Base-by-base conservation (phyloP, 139 green algal species). In the Micractinium conductrix region DNA sequence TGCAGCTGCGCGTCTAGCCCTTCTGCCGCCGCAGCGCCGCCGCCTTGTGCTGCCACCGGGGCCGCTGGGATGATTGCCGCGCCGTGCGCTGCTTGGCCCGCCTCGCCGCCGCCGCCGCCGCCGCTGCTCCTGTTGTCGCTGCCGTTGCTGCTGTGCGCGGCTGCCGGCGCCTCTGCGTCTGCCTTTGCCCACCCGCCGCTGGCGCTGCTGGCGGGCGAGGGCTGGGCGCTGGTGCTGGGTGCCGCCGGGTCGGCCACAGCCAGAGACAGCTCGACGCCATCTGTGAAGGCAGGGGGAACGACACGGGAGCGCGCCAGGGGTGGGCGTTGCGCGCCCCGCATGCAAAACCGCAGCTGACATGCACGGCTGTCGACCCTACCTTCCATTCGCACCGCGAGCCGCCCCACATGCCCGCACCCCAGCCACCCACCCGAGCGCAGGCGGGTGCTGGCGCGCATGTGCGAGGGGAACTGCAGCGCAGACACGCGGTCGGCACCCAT, bases 401-500 rank as follows among this genome's bases (percentile, higher is more conserved):
- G n/a, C n/a, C n/a, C n/a, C n/a, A n/a, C n/a, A n/a, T n/a, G n/a
- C n/a, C n/a, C n/a, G n/a, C n/a, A n/a, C n/a, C n/a, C n/a, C n/a
- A n/a, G n/a, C n/a, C n/a, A n/a, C n/a, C n/a, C n/a, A n/a, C n/a
- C n/a, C n/a, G 24, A 19, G 2, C 1, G 4, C 38, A 86, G 9
- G 30, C 43, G 33, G 14, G 58, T 40, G 4, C 55, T 81, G 42
- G 81, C 71, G 30, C 26, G 22, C 72, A 86, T 81, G 30, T 75
- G 40, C 24, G 42, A 30, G 22, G 83, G 83, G 45, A 72, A 44
- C 74, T 83, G 83, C 14, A 87, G 35, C 26, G 55, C 33, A 3
- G 74, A 83, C 22, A 87, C 63, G 19, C 62, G 45, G 48, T 78
- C 74, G 24, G 60, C 60, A 6, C 74, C 74, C 83, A 83, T 82